These are phyloP conservation scores for Tulasnella sp. DNA, from an alignment of 768 basidiomycete species.

Conservation along the genomic window DNA sequence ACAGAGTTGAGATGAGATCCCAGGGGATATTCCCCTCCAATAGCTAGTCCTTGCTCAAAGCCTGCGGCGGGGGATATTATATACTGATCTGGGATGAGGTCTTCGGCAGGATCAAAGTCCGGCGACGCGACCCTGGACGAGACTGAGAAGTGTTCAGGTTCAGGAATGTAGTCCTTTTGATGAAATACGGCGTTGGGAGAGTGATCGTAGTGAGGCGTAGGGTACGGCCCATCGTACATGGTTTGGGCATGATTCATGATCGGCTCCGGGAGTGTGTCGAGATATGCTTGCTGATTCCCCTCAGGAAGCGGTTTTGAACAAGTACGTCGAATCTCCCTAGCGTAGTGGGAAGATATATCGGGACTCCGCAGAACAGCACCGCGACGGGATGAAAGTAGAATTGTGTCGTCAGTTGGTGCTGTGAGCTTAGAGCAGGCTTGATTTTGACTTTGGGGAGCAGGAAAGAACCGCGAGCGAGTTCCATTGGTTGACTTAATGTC, in stretches of 20 bases:
- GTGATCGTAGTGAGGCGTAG: neutral
- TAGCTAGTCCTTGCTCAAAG: neutral
- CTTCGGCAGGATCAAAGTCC: neutral
- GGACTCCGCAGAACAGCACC: neutral
- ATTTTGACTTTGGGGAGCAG: neutral
- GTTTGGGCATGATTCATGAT: neutral
- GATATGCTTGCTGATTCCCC: neutral
- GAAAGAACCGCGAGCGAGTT: neutral
- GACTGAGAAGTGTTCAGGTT: neutral
- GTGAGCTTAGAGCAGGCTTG: neutral
- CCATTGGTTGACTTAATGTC: neutral
- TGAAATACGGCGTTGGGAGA: neutral
- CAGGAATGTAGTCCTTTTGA: neutral
- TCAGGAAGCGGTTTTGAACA: neutral
- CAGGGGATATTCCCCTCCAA: neutral
- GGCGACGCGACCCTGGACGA: neutral
- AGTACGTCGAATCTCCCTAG: neutral
- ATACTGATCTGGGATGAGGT: neutral
- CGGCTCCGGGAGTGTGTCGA: neutral
- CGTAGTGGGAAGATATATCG: neutral
- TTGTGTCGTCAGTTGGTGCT: neutral
- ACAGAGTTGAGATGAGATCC: neutral
- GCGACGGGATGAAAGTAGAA: neutral
- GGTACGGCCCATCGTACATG: neutral
- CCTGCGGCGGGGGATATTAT: neutral